Evolutionary conservation across 768 basidiomycete species (phyloP), one percentile per base, ranked within the genome.

Genomic region (Boletus insuetus): DNA sequence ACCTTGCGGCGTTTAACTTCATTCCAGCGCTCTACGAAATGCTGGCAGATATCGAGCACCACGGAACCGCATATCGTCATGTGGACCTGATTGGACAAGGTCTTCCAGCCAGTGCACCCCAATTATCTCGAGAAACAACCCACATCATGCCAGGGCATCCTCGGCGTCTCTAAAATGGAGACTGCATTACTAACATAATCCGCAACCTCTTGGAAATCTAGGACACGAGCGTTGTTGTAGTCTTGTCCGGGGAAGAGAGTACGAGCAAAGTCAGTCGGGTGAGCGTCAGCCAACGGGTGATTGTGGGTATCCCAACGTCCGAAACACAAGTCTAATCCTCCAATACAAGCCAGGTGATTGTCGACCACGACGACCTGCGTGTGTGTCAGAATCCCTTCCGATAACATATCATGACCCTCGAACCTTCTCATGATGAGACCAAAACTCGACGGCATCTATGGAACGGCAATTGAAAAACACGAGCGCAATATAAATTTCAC

Each of bases 131-230:
- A 20, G 50, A 40, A 50, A 26, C 50, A 40, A 73, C 87, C 55
- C 52, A 91, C 92, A 74, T 98, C 95, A 66, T 98, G 95, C 95
- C 95, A 98, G 1, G 95, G 92, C 93, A 94, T 93, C 58, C 91
- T 77, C 1, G 83, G 75, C 14, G 75, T 84, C 59, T 92, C 89
- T 43, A 85, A 66, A 45, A 84, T 79, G 32, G 84, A 86, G 16
- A 93, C 68, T 0, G 78, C 77, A 56, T 87, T 91, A 64, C 83
- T 86, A 22, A 84, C 82, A 66, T 85, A 93, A 58, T 91, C 79
- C 53, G 82, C 77, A 1, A 98, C 96, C 11, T 87, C 76, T 66
- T 93, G 80, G 75, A 95, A 94, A 66, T 96, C 94, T 70, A 84
- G 77, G 32, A 89, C 75, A 10, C 94, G 83, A 2, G 93, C 92